Conservation (phyloP, 1,284 basidiomycete genomes). For the Psilocybe mexicana region DNA sequence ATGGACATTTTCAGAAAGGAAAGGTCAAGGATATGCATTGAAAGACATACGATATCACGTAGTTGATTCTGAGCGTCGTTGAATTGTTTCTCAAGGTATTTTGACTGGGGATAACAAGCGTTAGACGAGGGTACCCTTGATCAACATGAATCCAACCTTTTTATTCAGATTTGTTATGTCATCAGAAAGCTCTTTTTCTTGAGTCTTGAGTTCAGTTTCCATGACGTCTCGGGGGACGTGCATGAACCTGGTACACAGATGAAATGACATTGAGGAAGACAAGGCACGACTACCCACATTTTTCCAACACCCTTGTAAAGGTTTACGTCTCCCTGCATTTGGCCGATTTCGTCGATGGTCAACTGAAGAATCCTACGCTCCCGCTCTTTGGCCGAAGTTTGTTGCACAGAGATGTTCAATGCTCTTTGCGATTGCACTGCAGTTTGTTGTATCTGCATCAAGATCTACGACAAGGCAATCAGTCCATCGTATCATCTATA, state of each 20-base stretch:
- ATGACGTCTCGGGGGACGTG: constrained; percentile 80
- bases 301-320: constrained; percentile 92
- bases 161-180: constrained; percentile 80
- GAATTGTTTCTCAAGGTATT: constrained; percentile 90
- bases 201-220: constrained; percentile 69
- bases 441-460: constrained; percentile 87
- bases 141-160: constrained; percentile 50
- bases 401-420: constrained; percentile 70
- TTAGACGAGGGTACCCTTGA: not conserved
- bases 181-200: constrained; percentile 81
- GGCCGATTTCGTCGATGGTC: constrained; percentile 75
- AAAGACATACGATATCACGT: constrained; percentile 75
- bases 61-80: constrained; percentile 86
- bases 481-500: constrained; percentile 15
- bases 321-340: constrained; percentile 67
- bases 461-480: constrained; percentile 56
- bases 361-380: constrained; percentile 87
- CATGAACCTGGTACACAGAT: constrained; percentile 69
- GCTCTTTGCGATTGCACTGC: constrained; percentile 81
- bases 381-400: constrained; percentile 77
- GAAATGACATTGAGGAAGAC: not conserved
- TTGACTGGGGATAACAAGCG: constrained; percentile 51
- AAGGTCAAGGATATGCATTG: constrained; percentile 4
- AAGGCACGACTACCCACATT: constrained; percentile 56
- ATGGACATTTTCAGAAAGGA: not conserved